phyloP scores from a whole-genome alignment of 176 grass and related monocot genomes.

The Zoysia pacifica region DNA sequence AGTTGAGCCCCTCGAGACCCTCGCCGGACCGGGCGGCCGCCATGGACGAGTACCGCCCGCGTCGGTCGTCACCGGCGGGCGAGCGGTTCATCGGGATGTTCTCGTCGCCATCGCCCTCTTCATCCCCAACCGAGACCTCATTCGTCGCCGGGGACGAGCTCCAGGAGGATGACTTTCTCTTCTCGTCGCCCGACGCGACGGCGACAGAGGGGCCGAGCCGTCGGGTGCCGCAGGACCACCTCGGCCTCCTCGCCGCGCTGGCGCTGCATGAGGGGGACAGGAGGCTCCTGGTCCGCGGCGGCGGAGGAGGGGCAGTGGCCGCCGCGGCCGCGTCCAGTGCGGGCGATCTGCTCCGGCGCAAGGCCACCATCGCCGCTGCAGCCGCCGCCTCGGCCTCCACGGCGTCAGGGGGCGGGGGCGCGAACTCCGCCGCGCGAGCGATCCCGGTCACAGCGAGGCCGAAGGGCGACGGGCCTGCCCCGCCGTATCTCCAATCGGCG shows the following conservation, averaged over 20 bases:
- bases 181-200: constrained; percentile 36
- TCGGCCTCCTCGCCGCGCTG: constrained; percentile 61
- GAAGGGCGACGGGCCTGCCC: neutral
- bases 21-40: neutral
- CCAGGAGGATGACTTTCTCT: constrained; percentile 59
- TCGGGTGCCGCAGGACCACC: constrained; percentile 28
- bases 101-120: constrained; percentile 57
- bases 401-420: constrained; percentile 22
- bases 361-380: constrained; percentile 54
- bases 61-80: constrained; percentile 51
- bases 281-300: constrained; percentile 45
- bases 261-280: constrained; percentile 53
- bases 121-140: constrained; percentile 50
- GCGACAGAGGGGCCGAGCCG: constrained; percentile 4
- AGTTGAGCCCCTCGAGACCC: constrained; percentile 3
- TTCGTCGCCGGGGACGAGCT: constrained; percentile 50
- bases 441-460: constrained; percentile 37
- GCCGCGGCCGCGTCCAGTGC: constrained; percentile 17
- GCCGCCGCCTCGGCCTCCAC: constrained; percentile 35
- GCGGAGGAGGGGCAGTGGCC: neutral
- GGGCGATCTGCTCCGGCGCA: constrained; percentile 39
- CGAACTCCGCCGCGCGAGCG: constrained; percentile 30
- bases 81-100: constrained; percentile 59
- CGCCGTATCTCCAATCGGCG: constrained; percentile 53
- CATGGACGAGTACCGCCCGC: constrained; percentile 53